Evolutionary conservation across 768 basidiomycete species (phyloP).

Genomic region (Goffeauzyma gilvescens): DNA sequence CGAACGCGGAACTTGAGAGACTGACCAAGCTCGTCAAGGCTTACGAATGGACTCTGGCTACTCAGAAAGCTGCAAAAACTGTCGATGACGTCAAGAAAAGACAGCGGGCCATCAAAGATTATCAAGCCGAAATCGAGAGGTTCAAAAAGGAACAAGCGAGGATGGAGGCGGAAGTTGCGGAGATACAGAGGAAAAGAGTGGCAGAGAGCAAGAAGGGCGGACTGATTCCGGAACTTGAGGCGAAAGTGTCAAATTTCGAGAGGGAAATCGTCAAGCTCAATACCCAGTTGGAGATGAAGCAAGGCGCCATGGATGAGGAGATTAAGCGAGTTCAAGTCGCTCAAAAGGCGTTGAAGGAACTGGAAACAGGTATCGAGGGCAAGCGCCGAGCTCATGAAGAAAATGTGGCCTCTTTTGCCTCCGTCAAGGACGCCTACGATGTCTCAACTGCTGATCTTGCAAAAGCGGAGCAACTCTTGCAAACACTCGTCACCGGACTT

Average conservation of each 20-base stretch:
- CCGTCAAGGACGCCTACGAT: constrained; percentile 52
- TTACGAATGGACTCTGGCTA: constrained; percentile 53
- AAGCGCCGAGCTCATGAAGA: constrained; percentile 46
- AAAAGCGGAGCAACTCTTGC: constrained; percentile 76
- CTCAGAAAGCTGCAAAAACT: constrained; percentile 29
- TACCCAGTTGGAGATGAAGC: constrained; percentile 70
- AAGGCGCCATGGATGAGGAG: constrained; percentile 58
- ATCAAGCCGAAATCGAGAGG: constrained; percentile 33
- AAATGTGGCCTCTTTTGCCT: constrained; percentile 41
- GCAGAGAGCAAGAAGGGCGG: constrained; percentile 89
- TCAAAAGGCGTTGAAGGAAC: constrained; percentile 43
- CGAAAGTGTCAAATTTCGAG: constrained; percentile 55
- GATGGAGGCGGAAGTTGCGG: constrained; percentile 44
- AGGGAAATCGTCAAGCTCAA: constrained; percentile 61
- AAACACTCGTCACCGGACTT: constrained; percentile 81
- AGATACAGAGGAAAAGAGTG: constrained; percentile 56
- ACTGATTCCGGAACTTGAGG: constrained; percentile 67
- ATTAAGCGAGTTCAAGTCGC: constrained; percentile 41
- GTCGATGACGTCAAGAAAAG: constrained; percentile 16
- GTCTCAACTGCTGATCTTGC: constrained; percentile 43
- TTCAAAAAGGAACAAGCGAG: constrained; percentile 37
- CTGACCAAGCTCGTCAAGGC: constrained; percentile 64
- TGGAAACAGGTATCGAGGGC: constrained; percentile 40
- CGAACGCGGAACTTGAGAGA: constrained; percentile 66
- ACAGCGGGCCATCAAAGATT: constrained; percentile 19